These are phyloP conservation scores for Cladophialophora bantiana DNA, from an alignment of 2,329 filamentous ascomycete genomes.

Conservation along the genomic window DNA sequence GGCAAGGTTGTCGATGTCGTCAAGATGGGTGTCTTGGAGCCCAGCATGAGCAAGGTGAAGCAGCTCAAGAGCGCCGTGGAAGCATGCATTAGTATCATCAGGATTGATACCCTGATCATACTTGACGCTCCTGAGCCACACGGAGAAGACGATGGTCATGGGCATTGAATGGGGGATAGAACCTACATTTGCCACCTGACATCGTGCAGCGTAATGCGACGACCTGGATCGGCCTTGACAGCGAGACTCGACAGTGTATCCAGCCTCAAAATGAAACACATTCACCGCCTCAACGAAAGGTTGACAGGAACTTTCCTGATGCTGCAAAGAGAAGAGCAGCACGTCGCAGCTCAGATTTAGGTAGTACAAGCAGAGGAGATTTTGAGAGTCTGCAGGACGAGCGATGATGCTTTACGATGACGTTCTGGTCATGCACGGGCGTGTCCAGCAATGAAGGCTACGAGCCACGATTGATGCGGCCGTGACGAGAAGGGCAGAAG, in stretches of 20 bases:
- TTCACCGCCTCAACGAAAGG: not conserved
- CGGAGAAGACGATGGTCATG: constrained; percentile 73
- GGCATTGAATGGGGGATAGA: constrained; percentile 27
- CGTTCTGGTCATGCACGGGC: not conserved
- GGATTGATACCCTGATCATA: constrained; percentile 98
- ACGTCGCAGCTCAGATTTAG: not conserved
- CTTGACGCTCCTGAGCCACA: constrained; percentile 83
- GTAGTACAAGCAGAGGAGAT: not conserved
- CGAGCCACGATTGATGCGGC: not conserved
- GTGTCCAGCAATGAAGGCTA: not conserved
- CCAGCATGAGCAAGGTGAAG: constrained; percentile 96
- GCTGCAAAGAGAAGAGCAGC: not conserved
- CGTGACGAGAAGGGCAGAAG: not conserved
- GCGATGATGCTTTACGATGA: not conserved
- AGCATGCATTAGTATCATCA: constrained; percentile 98
- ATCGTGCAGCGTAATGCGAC: not conserved
- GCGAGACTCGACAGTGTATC: not conserved
- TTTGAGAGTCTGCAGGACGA: not conserved
- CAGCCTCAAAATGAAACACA: not conserved
- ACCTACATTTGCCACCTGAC: not conserved
- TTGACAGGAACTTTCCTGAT: not conserved
- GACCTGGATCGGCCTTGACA: not conserved
- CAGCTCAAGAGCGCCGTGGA: constrained; percentile 98
- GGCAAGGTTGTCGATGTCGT: constrained; percentile 92
- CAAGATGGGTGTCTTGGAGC: constrained; percentile 94